Base-by-base conservation (phyloP, 2,329 filamentous ascomycete genomes). In the Esteya vermicola region DNA sequence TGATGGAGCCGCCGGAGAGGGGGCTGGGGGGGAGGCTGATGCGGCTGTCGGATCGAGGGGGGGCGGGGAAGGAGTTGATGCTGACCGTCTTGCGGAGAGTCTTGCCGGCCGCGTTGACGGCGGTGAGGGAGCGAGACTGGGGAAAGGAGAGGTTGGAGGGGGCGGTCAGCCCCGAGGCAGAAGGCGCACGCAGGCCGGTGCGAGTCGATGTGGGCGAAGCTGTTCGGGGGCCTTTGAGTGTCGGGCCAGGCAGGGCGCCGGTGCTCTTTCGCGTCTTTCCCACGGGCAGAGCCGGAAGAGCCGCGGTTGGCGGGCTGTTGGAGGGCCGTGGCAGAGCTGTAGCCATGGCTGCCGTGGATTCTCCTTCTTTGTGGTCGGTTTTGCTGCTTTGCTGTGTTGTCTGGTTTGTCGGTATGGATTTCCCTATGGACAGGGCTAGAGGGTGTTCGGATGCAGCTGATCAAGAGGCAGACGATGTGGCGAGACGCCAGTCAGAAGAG, bases 51-150 rank as follows among this genome's bases (percentile, higher is more conserved):
- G 77, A 74, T 49, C 78, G 78, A 13, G 89, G 89, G 13, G 89
- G 89, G 48, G 93, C 83, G 23, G 89, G 89, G 54, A 96, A 95
- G 1, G 85, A 80, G 54, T 88, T 89, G 53, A 95, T 93, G 67
- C 88, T 95, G 52, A 93, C 81, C 1, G 83, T 83, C 60, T 93
- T 93, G 46, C 86, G 77, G 41, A 95, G 60, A 1, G 78, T 75
- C 57, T 79, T 88, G 21, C 76, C 75, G 6, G 73, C 64, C 25
- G 64, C 64, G 45, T 73, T 77, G 13, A 75, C 60, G 27, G 64
- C 65, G 9, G 75, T 67, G 6, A 67, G 59, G 3, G 70, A 65
- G 43, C 71, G 72, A 16, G 73, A 14, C 73, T 66, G 79, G 59
- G 37, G 67, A 64, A 6, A 70, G 67, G 9, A 64, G 65, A 7